A percentile compares a stretch with the other conserved stretches of the same genome.
These are phyloP conservation scores for Cutaneotrichosporon mucoides DNA, from an alignment of 1,284 basidiomycete species.

Conservation along the genomic window DNA sequence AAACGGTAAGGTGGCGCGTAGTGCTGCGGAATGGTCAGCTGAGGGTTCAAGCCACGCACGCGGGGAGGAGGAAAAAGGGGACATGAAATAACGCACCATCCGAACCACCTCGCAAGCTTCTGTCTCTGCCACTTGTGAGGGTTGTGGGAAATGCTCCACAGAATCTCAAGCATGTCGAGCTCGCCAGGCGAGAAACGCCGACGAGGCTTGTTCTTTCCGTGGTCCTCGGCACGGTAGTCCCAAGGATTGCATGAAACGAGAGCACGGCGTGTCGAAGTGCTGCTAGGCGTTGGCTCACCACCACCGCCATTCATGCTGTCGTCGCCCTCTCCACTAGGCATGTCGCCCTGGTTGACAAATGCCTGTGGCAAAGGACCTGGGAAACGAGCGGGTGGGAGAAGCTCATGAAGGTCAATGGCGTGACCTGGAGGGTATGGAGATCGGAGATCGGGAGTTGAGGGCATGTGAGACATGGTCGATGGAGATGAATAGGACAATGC, in stretches of 20 bases:
- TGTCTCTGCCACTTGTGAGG: slow-evolving; percentile 27
- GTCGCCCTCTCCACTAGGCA: slow-evolving; percentile 13
- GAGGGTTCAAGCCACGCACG: neutral
- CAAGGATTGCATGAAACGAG: slow-evolving; percentile 23
- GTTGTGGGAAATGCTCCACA: slow-evolving; percentile 24
- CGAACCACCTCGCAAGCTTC: slow-evolving; percentile 27
- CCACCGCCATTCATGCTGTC: slow-evolving; percentile 4
- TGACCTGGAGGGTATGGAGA: slow-evolving; percentile 19
- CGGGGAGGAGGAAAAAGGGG: neutral
- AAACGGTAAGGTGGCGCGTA: slow-evolving; percentile 22
- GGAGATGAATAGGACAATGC: slow-evolving; percentile 17
- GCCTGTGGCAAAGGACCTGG: slow-evolving; percentile 19
- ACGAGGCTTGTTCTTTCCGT: slow-evolving; percentile 24
- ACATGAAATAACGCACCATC: slow-evolving; percentile 14
- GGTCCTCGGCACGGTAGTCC: slow-evolving; percentile 23
- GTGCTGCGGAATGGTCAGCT: slow-evolving; percentile 13
- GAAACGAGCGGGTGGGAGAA: slow-evolving; percentile 19
- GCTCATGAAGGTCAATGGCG: slow-evolving; percentile 17
- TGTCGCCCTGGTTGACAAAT: slow-evolving; percentile 20
- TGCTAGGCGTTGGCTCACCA: slow-evolving; percentile 5
- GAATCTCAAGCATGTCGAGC: slow-evolving; percentile 25
- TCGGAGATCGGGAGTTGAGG: slow-evolving; percentile 18
- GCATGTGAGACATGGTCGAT: slow-evolving; percentile 21
- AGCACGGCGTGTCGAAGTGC: slow-evolving; percentile 12
- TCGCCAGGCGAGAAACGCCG: slow-evolving; percentile 23